A percentile compares a stretch with the other conserved stretches of the same genome.
Evolutionary conservation across 805 yeast species (phyloP).

Genomic region (Cyberlindnera mississippiensis): DNA sequence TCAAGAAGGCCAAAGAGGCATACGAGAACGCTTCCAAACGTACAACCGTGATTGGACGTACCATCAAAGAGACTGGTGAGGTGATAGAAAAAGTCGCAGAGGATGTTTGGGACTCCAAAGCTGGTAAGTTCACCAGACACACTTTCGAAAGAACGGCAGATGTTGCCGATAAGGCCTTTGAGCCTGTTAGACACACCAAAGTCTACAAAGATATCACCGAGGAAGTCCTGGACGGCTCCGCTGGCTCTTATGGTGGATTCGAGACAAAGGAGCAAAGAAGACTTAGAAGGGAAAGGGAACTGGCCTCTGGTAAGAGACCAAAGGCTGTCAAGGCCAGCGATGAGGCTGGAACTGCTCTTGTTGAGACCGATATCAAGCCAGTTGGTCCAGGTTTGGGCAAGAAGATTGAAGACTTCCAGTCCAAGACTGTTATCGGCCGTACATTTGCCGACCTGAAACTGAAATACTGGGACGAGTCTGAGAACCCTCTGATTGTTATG

Average conservation of each 20-base stretch:
- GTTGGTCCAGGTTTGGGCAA: slow-evolving; percentile 65
- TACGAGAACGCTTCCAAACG: slow-evolving; percentile 79
- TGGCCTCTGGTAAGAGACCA: slow-evolving; percentile 55
- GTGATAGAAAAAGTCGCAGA: slow-evolving; percentile 86
- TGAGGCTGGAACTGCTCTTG: slow-evolving; percentile 77
- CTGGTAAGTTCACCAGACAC: slow-evolving; percentile 82
- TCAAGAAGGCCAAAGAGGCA: slow-evolving; percentile 89
- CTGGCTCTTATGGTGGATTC: slow-evolving; percentile 88
- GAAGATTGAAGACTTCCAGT: slow-evolving; percentile 61
- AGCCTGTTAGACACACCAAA: slow-evolving; percentile 89
- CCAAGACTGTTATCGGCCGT: slow-evolving; percentile 68
- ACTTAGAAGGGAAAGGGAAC: slow-evolving; percentile 59
- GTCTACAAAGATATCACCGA: slow-evolving; percentile 85
- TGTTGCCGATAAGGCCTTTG: slow-evolving; percentile 78
- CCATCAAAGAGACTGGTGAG: slow-evolving; percentile 86
- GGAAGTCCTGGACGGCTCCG: slow-evolving; percentile 88
- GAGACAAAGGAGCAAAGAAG: slow-evolving; percentile 80
- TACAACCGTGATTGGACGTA: slow-evolving; percentile 63
- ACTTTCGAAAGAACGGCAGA: slow-evolving; percentile 83
- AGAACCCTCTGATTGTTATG: slow-evolving; percentile 64
- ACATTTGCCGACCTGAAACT: slow-evolving; percentile 44
- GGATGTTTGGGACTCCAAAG: slow-evolving; percentile 95
- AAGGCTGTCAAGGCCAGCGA: slow-evolving; percentile 73
- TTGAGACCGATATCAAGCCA: slow-evolving; percentile 76
- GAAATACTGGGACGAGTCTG: slow-evolving; percentile 16